Percentiles rank a stretch among this genome's conserved stretches.
phyloP scores from a whole-genome alignment of 2,329 filamentous ascomycete species.

The Aspergillus sp. region DNA sequence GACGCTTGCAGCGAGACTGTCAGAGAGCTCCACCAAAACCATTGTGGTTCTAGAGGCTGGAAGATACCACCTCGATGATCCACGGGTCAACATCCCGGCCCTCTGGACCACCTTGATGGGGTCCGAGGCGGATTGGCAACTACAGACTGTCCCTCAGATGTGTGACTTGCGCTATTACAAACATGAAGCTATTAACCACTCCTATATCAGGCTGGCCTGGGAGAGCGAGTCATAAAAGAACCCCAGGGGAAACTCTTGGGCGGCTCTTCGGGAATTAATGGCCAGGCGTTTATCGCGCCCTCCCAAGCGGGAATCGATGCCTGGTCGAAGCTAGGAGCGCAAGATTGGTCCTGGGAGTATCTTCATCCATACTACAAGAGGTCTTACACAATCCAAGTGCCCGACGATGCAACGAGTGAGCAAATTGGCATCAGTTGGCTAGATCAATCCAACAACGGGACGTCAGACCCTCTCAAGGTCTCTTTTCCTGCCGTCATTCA shows the following conservation, averaged over 20 bases:
- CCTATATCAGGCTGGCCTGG: not conserved
- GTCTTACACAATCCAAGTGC: not conserved
- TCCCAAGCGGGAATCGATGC: conserved; percentile 40
- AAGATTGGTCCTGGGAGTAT: conserved; percentile 17
- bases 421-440: not conserved
- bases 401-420: not conserved
- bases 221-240: not conserved
- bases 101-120: not conserved
- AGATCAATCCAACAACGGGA: not conserved
- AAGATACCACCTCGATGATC: conserved; percentile 30
- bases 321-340: conserved; percentile 27
- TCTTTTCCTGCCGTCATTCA: conserved; percentile 8
- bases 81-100: conserved; percentile 18
- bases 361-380: conserved; percentile 17
- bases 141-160: not conserved
- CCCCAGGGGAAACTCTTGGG: conserved; percentile 5
- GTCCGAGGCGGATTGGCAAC: conserved; percentile 3
- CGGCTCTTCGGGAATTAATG: conserved; percentile 4
- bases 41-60: conserved; percentile 34
- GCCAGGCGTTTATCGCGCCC: conserved; percentile 32
- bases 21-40: conserved; percentile 13
- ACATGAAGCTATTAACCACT: not conserved
- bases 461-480: conserved; percentile 14
- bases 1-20: conserved; percentile 19
- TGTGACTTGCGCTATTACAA: not conserved